Percentiles rank a stretch among this genome's conserved stretches.
phyloP scores from a whole-genome alignment of 371 early-diverging fungal species.

The Zopfochytrium polystomum region DNA sequence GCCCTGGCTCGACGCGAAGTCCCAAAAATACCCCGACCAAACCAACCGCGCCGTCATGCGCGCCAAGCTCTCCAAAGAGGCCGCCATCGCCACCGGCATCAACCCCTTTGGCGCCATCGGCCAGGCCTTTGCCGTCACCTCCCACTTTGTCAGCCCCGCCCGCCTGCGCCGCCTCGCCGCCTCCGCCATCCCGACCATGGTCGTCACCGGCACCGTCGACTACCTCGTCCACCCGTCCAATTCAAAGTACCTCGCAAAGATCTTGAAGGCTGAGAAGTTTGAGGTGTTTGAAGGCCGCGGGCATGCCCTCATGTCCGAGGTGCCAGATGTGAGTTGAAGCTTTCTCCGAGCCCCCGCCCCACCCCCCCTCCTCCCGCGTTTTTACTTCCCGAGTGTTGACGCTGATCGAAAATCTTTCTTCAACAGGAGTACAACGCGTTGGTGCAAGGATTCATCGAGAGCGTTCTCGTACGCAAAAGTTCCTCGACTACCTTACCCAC shows the following conservation, averaged over 20 bases:
- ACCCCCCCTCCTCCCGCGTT: too few species aligned
- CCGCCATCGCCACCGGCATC: not conserved
- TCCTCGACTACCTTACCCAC: too few species aligned
- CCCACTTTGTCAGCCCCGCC: slow-evolving; percentile 16
- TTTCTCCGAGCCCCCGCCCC: too few species aligned
- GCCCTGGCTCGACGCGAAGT: slow-evolving; percentile 14
- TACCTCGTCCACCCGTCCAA: slow-evolving; percentile 21
- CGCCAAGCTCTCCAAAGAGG: not conserved
- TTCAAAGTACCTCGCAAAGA: slow-evolving; percentile 21
- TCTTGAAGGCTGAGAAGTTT: slow-evolving; percentile 2
- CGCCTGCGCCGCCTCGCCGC: slow-evolving; percentile 5
- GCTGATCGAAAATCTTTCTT: too few species aligned
- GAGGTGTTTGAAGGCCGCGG: slow-evolving; percentile 8
- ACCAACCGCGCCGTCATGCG: not conserved
- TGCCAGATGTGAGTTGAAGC: too few species aligned
- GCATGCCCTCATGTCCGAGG: slow-evolving; percentile 2
- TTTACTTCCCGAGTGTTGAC: too few species aligned
- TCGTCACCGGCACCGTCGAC: slow-evolving; percentile 20
- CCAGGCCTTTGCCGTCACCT: slow-evolving; percentile 8
- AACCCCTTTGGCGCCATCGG: not conserved
- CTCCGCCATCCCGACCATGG: slow-evolving; percentile 12
- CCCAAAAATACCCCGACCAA: slow-evolving; percentile 4
- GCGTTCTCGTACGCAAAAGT: too few species aligned
- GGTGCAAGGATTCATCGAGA: too few species aligned
- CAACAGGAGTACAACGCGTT: too few species aligned